Evolutionary conservation across 2,329 filamentous ascomycete species (phyloP).

Genomic region (Talaromyces sp.): DNA sequence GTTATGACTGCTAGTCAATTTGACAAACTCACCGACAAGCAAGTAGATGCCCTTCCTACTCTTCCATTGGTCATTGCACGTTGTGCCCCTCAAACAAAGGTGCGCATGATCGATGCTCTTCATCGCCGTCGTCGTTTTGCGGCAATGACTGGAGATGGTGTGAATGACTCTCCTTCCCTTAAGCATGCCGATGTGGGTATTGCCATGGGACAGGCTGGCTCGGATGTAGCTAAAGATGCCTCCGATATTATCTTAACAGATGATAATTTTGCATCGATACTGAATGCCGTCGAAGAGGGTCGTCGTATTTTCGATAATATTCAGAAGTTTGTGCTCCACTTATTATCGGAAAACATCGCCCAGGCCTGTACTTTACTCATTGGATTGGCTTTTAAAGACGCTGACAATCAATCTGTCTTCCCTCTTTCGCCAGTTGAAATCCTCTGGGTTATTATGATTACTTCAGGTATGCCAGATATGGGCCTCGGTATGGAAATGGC

Average conservation of each 20-base stretch:
- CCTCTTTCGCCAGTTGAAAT: conserved; percentile 84
- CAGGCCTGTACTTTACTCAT: conserved; percentile 80
- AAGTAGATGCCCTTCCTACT: conserved; percentile 65
- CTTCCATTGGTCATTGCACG: conserved; percentile 62
- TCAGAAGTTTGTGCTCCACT: conserved; percentile 81
- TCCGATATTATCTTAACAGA: conserved; percentile 73
- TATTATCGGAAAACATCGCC: conserved; percentile 79
- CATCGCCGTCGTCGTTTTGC: conserved; percentile 68
- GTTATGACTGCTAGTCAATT: conserved; percentile 79
- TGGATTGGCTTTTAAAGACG: conserved; percentile 79
- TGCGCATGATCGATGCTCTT: conserved; percentile 76
- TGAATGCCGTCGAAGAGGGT: conserved; percentile 80
- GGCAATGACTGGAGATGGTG: conserved; percentile 88
- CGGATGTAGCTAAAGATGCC: conserved; percentile 75
- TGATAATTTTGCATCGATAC: conserved; percentile 86
- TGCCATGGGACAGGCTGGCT: conserved; percentile 79
- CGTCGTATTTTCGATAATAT: conserved; percentile 88
- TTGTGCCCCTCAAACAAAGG: conserved; percentile 67
- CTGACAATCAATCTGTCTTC: conserved; percentile 73
- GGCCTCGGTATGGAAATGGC: conserved; percentile 80
- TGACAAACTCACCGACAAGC: conserved; percentile 71
- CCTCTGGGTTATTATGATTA: conserved; percentile 94
- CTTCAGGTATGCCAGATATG: conserved; percentile 84
- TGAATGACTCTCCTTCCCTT: conserved; percentile 82
- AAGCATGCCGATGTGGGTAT: conserved; percentile 84